These are phyloP conservation scores for Entonaema liquescens DNA, from an alignment of 495 filamentous ascomycete species.

Conservation along the genomic window DNA sequence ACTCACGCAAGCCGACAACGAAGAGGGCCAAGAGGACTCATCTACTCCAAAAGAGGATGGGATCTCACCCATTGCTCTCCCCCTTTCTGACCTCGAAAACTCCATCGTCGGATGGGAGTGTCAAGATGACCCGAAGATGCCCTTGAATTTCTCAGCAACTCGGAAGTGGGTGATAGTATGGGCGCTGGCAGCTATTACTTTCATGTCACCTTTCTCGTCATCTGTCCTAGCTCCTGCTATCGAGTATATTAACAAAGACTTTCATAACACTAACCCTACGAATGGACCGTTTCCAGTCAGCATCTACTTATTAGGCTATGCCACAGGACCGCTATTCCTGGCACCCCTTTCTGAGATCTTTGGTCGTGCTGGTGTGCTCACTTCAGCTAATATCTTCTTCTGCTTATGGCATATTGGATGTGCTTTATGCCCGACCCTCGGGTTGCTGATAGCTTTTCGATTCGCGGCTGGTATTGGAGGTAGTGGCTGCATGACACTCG, in stretches of 20 bases:
- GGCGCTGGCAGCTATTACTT: conserved; percentile 56
- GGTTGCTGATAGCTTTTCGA: conserved; percentile 68
- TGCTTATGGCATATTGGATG: conserved; percentile 75
- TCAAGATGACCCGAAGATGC: conserved; percentile 74
- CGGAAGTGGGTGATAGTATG: conserved; percentile 78
- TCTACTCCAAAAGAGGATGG: conserved; percentile 29
- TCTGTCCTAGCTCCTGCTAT: conserved; percentile 73
- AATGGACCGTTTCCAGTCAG: conserved; percentile 49
- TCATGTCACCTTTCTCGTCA: conserved; percentile 70
- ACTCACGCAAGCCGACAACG: neutral
- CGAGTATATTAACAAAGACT: conserved; percentile 60
- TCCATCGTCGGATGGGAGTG: conserved; percentile 67
- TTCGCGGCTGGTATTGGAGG: conserved; percentile 71
- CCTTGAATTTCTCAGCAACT: conserved; percentile 68
- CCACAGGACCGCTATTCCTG: conserved; percentile 52
- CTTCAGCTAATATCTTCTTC: conserved; percentile 71
- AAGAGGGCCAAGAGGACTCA: conserved; percentile 21
- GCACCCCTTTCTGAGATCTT: conserved; percentile 80
- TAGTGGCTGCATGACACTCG: conserved; percentile 61
- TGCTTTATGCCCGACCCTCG: conserved; percentile 68
- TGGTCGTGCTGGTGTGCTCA: conserved; percentile 70
- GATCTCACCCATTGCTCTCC: conserved; percentile 42
- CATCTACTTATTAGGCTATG: conserved; percentile 56
- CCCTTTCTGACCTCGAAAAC: conserved; percentile 54
- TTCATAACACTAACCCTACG: conserved; percentile 53